These are phyloP conservation scores for Laburnicola sp. DNA, from an alignment of 2,329 filamentous ascomycete genomes.

Conservation along the genomic window DNA sequence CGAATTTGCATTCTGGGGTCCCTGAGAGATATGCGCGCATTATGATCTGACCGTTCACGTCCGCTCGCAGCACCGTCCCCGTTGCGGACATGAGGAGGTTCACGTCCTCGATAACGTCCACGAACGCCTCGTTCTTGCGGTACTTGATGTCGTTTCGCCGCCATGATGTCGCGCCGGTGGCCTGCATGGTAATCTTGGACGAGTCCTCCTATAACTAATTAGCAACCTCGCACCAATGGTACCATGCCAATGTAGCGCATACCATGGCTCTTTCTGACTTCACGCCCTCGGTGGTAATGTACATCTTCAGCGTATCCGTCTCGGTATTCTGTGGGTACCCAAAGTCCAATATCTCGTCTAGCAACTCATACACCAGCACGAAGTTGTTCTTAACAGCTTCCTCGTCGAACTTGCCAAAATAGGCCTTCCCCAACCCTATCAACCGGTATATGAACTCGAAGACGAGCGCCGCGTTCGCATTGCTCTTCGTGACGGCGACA, in stretches of 20 bases:
- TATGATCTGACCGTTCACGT: slow-evolving; percentile 95
- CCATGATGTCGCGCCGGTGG: slow-evolving; percentile 95
- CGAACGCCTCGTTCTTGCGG: slow-evolving; percentile 98
- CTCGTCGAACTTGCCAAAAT: slow-evolving; percentile 99
- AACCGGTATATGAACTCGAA: slow-evolving; percentile 97
- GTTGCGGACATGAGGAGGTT: slow-evolving; percentile 99
- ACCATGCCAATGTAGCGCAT: slow-evolving; percentile 13
- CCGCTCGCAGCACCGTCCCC: slow-evolving; percentile 88
- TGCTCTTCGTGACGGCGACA: slow-evolving; percentile 97
- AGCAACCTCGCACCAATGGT: slow-evolving; percentile 14
- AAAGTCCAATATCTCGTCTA: slow-evolving; percentile 98
- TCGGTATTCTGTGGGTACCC: slow-evolving; percentile 99
- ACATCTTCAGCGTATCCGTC: slow-evolving; percentile 99
- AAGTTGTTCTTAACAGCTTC: slow-evolving; percentile 99
- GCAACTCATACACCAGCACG: slow-evolving; percentile 93
- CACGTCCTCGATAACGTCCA: slow-evolving; percentile 98
- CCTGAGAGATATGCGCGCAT: slow-evolving; percentile 98
- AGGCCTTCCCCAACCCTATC: slow-evolving; percentile 85
- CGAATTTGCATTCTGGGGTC: slow-evolving; percentile 98
- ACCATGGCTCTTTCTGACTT: slow-evolving; percentile 79
- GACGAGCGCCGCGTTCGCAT: slow-evolving; percentile 95
- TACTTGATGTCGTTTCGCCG: slow-evolving; percentile 97
- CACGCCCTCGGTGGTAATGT: slow-evolving; percentile 98
- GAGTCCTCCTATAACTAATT: slow-evolving; percentile 69
- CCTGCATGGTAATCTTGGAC: slow-evolving; percentile 98